Base-by-base conservation (phyloP, 2,329 filamentous ascomycete species). In the Cladosporium cucumerinum region DNA sequence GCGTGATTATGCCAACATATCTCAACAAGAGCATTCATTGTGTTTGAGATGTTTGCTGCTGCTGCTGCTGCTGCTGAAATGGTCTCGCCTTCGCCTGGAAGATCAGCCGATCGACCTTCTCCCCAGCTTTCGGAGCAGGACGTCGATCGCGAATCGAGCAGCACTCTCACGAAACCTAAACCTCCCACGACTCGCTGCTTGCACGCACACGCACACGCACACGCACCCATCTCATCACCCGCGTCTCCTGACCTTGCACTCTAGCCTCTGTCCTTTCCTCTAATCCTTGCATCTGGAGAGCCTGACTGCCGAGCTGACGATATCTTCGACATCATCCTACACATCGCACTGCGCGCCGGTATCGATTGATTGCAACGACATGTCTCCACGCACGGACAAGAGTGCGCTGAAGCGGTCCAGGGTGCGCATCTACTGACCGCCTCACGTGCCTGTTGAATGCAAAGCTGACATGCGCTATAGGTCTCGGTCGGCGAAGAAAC, bases 331-430 rank as follows among this genome's bases (percentile, higher is more conserved):
- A 30, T 21, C 30, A 10, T 16, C 10, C 26, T 32, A 30, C n/a
- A 21, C 28, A 30, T 54, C 51, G 26, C 28, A 18, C n/a, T 32
- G 2, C n/a, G 8, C 51, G 16, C 30, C 10, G 18, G 12, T 12
- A 54, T 54, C 51, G 51, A 30, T 30, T n/a, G 51, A 46, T 11
- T 32, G 4, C 26, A 28, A 46, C 54, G 32, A 43, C 16, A 75
- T 75, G 73, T 66, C 73, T 28, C 69, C 71, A 14, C 65, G 69
- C 36, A 54, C 68, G 5, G 90, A 95, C 79, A 91, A 91, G 82
- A 93, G 89, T 82, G 89, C 91, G 80, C 87, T 95, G 81, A 96
- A 96, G 83, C 88, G 92, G 75, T 86, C 82, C 71, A 86, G 89
- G 78, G 92, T 95, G 83, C 76, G 86, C n/a, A 39, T 28, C 51